phyloP scores from a whole-genome alignment of 2,329 filamentous ascomycete species.

The Colletotrichum sp. region DNA sequence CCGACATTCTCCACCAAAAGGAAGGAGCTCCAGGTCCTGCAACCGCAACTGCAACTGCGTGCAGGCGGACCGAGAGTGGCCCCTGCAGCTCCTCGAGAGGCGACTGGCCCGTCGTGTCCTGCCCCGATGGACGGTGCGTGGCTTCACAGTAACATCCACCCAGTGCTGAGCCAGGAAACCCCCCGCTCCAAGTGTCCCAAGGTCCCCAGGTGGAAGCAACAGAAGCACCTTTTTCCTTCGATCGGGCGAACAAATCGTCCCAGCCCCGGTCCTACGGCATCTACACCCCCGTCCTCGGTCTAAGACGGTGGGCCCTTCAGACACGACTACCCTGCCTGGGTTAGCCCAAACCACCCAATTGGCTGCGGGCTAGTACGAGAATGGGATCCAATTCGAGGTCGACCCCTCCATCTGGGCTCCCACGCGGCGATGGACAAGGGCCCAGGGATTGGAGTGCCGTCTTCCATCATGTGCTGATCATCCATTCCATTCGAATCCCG shows the following conservation, averaged over 20 bases:
- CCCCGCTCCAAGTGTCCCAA: neutral
- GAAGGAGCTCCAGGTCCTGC: neutral
- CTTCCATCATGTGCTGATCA: neutral
- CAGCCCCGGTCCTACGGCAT: neutral
- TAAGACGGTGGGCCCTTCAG: neutral
- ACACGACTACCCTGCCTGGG: neutral
- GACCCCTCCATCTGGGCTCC: neutral
- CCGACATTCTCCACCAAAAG: neutral
- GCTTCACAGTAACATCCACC: neutral
- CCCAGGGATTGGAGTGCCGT: neutral
- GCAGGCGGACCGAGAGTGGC: neutral
- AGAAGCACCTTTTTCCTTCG: neutral
- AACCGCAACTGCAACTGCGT: neutral
- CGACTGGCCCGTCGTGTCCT: neutral
- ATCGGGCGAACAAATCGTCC: constrained; percentile 7
- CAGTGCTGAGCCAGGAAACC: neutral
- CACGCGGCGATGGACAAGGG: neutral
- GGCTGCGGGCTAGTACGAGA: neutral
- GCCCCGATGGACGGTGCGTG: neutral
- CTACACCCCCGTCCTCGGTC: neutral
- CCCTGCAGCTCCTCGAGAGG: neutral
- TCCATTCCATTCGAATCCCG: neutral
- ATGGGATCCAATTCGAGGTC: constrained; percentile 2
- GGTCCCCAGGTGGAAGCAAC: neutral
- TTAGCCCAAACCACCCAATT: neutral